phyloP scores from a whole-genome alignment of 331 rosid species.

The Cydonia oblonga region DNA sequence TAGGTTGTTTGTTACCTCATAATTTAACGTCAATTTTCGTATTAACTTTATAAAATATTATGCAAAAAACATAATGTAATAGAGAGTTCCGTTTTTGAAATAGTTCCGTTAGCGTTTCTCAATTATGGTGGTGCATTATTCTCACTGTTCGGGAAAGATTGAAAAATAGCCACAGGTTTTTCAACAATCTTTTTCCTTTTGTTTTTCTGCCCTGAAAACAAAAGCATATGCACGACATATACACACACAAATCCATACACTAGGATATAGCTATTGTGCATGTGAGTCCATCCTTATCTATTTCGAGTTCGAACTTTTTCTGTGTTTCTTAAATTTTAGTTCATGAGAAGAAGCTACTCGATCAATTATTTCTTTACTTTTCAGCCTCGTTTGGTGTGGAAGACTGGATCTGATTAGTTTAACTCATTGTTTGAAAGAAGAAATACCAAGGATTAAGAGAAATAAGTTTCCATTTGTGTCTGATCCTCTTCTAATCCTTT shows the following conservation, averaged over 20 bases:
- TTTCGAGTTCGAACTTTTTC: background rate
- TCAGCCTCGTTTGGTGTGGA: background rate
- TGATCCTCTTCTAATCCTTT: no score
- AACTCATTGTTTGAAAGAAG: no score
- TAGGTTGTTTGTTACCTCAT: no score
- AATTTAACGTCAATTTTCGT: no score
- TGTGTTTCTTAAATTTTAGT: no score
- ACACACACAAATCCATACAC: background rate
- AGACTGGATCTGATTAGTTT: no score
- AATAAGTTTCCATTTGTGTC: background rate
- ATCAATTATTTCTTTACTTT: background rate
- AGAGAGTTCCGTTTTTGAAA: no score
- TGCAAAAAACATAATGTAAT: no score
- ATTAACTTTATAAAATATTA: no score
- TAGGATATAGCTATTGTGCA: background rate
- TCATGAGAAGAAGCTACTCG: no score
- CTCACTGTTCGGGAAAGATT: background rate
- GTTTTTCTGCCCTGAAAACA: background rate
- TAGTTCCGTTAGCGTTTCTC: fast-evolving
- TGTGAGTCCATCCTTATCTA: background rate
- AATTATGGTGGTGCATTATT: background rate
- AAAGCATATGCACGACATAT: background rate
- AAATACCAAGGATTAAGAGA: no score
- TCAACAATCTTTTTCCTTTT: background rate
- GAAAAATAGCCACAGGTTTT: background rate